A percentile compares a stretch with the other conserved stretches of the same genome.
These are phyloP conservation scores for Skeletonema costatum DNA, from an alignment of 108 stramenopile genomes.

Conservation along the genomic window DNA sequence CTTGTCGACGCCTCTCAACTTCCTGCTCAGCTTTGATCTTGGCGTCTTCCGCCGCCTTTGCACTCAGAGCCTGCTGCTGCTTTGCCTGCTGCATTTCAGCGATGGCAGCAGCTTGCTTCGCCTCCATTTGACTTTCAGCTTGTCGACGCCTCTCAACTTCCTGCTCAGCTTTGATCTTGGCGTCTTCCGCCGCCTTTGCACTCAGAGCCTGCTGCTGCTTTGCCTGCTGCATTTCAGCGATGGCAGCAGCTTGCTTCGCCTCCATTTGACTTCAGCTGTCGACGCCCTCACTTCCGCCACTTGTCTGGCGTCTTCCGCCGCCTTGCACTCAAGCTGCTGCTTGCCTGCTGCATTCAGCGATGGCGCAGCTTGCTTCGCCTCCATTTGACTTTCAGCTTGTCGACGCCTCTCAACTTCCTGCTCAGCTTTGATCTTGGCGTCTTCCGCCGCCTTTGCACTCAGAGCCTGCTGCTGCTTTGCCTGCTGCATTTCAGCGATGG, in stretches of 20 bases:
- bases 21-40: background rate
- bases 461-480: constrained; percentile 1
- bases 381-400: background rate
- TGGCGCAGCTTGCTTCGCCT: background rate
- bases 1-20: background rate
- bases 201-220: background rate
- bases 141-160: background rate
- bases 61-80: background rate
- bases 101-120: background rate
- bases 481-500: background rate
- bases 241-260: background rate
- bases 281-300: too few species aligned
- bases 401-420: background rate
- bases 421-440: background rate
- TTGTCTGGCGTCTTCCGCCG: background rate
- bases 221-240: background rate
- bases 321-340: constrained; percentile 5
- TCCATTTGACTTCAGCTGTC: background rate
- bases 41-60: background rate
- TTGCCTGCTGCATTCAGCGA: background rate
- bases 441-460: background rate
- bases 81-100: background rate
- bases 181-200: background rate
- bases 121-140: background rate
- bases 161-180: background rate